A percentile compares a stretch with the other conserved stretches of the same genome.
Evolutionary conservation across 2,329 filamentous ascomycete genomes (phyloP).

Genomic region (Claviceps sp.): DNA sequence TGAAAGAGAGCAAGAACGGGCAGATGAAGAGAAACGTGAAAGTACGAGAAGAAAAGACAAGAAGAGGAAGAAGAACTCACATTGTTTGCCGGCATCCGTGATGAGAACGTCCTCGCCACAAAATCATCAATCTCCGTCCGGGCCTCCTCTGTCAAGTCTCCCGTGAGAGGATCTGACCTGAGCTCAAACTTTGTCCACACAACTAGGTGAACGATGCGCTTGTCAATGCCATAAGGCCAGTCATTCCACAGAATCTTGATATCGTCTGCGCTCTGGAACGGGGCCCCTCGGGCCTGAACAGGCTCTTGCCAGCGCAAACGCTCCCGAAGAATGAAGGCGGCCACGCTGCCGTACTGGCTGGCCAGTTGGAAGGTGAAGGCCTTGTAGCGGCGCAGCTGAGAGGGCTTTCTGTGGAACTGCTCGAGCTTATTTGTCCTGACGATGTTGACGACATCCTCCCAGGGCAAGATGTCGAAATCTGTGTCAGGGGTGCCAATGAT

Average conservation of each 20-base stretch:
- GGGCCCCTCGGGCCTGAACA: conserved; percentile 18
- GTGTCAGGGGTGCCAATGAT: conserved; percentile 61
- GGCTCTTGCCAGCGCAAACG: conserved; percentile 55
- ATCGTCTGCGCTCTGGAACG: conserved; percentile 39
- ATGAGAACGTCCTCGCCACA: conserved; percentile 53
- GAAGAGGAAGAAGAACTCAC: conserved; percentile 26
- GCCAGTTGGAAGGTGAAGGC: conserved; percentile 52
- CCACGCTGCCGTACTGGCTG: conserved; percentile 58
- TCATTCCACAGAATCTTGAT: conserved; percentile 74
- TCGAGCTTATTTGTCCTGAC: conserved; percentile 56
- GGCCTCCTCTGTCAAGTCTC: conserved; percentile 52
- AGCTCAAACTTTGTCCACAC: conserved; percentile 87
- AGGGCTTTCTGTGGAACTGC: conserved; percentile 62
- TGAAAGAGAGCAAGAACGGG: neutral
- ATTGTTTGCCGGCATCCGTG: conserved; percentile 33
- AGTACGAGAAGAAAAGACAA: neutral
- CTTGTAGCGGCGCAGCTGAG: conserved; percentile 65
- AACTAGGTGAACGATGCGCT: conserved; percentile 67
- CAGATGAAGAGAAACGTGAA: neutral
- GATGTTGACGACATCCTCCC: conserved; percentile 55
- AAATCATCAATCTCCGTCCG: conserved; percentile 55
- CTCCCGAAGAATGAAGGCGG: conserved; percentile 60
- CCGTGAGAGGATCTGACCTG: conserved; percentile 50
- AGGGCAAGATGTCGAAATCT: conserved; percentile 48
- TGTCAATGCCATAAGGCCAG: conserved; percentile 83